phyloP scores from a whole-genome alignment of 352 stramenopile genomes.

The Phytophthora constricta region DNA sequence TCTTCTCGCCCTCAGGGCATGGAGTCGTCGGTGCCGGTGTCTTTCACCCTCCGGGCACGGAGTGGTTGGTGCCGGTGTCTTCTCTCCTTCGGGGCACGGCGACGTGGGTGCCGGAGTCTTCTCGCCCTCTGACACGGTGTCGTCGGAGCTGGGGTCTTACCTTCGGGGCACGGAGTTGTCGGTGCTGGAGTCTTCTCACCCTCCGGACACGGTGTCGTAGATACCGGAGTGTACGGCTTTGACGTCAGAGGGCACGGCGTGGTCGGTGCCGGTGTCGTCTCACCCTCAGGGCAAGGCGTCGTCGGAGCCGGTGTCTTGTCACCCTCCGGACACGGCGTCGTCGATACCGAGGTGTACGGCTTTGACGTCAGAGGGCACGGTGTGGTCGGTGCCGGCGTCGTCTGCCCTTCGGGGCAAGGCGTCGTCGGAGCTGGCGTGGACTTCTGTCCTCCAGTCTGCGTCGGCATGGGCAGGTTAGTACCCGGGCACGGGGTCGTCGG shows the following conservation, averaged over 20 bases:
- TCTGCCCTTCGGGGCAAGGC: neutral
- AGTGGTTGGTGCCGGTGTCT: neutral
- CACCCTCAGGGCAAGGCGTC: neutral
- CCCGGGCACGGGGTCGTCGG: conserved; percentile 2
- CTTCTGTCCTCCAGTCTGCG: neutral
- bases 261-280: conserved; percentile 3
- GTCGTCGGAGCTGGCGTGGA: conserved; percentile 4
- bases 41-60: neutral
- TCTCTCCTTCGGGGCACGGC: neutral
- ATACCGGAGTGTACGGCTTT: no score
- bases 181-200: neutral
- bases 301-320: neutral
- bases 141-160: neutral
- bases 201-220: conserved; percentile 3
- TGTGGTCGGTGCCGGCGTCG: conserved; percentile 8
- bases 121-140: no score
- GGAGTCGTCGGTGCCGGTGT: neutral
- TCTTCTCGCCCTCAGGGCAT: neutral
- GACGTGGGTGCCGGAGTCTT: neutral
- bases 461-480: neutral
- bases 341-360: conserved; percentile 2
- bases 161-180: neutral
- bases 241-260: no score
- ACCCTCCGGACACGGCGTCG: conserved; percentile 7
- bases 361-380: no score